Base-by-base conservation (phyloP, 805 yeast species). In the Metschnikowia santaceciliae region DNA sequence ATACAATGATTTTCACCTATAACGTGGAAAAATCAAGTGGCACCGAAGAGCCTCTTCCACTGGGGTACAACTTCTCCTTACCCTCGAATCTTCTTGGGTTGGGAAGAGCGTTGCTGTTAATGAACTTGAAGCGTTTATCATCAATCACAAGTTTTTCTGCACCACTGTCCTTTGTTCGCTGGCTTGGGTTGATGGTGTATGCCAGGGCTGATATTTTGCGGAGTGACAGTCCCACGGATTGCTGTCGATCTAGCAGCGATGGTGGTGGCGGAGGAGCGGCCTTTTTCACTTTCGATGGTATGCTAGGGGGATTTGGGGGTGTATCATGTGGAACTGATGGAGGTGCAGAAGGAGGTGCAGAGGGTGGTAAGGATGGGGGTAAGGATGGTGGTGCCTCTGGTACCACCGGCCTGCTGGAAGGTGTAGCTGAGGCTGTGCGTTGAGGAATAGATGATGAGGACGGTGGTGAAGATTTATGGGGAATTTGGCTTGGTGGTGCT, bases 11-110 rank as follows among this genome's bases (percentile, higher is more conserved):
- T 42, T 11, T 17, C 17, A 14, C 42, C 35, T 32, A 47, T 22
- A 47, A n/a, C 17, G 47, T 20, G 48, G 76, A 66, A 49, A 91
- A 71, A 58, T 88, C 82, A 54, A 91, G 70, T 0, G 97, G 97
- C 35, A 91, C 94, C 33, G 96, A 88, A 30, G 90, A 81, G 3
- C 98, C 98, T 59, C 96, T 79, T 13, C 98, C 98, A 69, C 96
- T 88, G 15, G 98, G 97, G 70, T 94, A 94, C 56, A 90, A 72
- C 65, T 92, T 90, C 52, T 79, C 79, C 15, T 56, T 61, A 3
- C 84, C 87, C 47, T 79, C 82, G 62, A 87, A 90, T 46, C 79
- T 77, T 57, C 98, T 77, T n/a, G 99, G 98, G 58, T 82, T 82
- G 0, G 99, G 98, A 42, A 94, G 72, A 22, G 89, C 86, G 40